Base-by-base conservation (phyloP, 192 early-diverging fungal species). In the Gamsiella multidivaricata region DNA sequence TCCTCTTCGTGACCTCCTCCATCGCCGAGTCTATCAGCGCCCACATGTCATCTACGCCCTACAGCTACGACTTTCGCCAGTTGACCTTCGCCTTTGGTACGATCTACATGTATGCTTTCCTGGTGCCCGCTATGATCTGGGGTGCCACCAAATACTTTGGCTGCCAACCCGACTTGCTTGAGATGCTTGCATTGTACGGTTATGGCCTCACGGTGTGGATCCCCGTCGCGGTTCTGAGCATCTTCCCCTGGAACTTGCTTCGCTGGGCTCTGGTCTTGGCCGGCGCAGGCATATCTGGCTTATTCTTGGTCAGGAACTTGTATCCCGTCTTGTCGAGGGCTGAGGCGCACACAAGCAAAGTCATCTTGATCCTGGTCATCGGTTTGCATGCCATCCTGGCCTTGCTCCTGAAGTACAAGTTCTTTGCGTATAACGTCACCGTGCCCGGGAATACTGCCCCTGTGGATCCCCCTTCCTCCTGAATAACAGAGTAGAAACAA, bases 181-280 rank as follows among this genome's bases (percentile, higher is more conserved):
- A 97, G 78, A 86, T 94, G 59, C 55, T 96, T 20, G 89, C 91
- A 69, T 83, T 96, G 20, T 97, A 95, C 81, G 98, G 97, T 9
- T 99, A 99, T 69, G 89, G 90, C 2, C 80, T 98, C 79, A 87
- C 94, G 8, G 80, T 97, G 33, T 99, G 97, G 97, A 88, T 99
- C 51, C 97, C 95, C 12, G 89, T 95, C 29, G 88, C 95, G 15
- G 51, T 95, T n/a, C 55, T 97, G 9, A 93, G 92, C 76, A 84
- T 97, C 42, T 64, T 95, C 56, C 97, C 95, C 0, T 85, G 78
- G 50, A 90, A 94, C 33, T 80, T 91, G 65, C 78, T 96, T 33
- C 87, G 94, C 32, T 96, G 95, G 95, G 76, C 82, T 26, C 65
- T 97, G 61, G 93, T 95, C 7, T 69, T 87, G 9, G 70, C 85